Percentiles rank a stretch among this genome's conserved stretches.
Evolutionary conservation across 1,139 yeast genomes (phyloP).

Genomic region (Blastobotrys serpentis): DNA sequence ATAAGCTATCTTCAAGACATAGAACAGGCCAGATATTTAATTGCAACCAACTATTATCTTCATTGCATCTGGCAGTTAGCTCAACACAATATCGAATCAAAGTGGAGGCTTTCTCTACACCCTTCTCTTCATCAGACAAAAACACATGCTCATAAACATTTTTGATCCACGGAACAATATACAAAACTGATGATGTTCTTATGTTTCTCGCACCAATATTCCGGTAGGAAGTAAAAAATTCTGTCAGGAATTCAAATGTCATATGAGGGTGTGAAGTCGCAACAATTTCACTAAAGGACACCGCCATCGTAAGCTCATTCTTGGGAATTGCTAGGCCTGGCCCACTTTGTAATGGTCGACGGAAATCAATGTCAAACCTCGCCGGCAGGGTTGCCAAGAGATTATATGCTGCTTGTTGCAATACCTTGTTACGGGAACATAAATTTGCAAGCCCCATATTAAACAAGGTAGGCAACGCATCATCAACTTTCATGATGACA

Average conservation of each 20-base stretch:
- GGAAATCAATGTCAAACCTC: slow-evolving; percentile 61
- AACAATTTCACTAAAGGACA: slow-evolving; percentile 57
- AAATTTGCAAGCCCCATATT: slow-evolving; percentile 69
- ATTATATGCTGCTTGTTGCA: slow-evolving; percentile 63
- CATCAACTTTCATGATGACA: slow-evolving; percentile 28
- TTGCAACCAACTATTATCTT: slow-evolving; percentile 49
- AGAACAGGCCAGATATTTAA: slow-evolving; percentile 71
- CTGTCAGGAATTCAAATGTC: slow-evolving; percentile 60
- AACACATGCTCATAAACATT: slow-evolving; percentile 62
- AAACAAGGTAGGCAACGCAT: slow-evolving; percentile 42
- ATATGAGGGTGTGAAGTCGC: slow-evolving; percentile 58
- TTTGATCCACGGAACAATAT: slow-evolving; percentile 75
- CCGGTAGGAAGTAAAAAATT: slow-evolving; percentile 59
- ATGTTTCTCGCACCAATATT: slow-evolving; percentile 40
- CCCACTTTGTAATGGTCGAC: slow-evolving; percentile 56
- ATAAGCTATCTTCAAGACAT: slow-evolving; percentile 59
- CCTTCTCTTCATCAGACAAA: slow-evolving; percentile 46
- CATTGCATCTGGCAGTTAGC: slow-evolving; percentile 48
- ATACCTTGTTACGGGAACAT: slow-evolving; percentile 55
- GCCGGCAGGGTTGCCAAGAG: slow-evolving; percentile 63
- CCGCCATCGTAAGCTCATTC: slow-evolving; percentile 64
- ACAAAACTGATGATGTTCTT: slow-evolving; percentile 48
- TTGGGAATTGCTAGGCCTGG: slow-evolving; percentile 71
- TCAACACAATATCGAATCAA: slow-evolving; percentile 63
- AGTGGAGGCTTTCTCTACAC: slow-evolving; percentile 60